Evolutionary conservation across 805 yeast genomes (phyloP), one percentile per base, ranked within the genome.

Genomic region (Grigorovia yakushimaensis): DNA sequence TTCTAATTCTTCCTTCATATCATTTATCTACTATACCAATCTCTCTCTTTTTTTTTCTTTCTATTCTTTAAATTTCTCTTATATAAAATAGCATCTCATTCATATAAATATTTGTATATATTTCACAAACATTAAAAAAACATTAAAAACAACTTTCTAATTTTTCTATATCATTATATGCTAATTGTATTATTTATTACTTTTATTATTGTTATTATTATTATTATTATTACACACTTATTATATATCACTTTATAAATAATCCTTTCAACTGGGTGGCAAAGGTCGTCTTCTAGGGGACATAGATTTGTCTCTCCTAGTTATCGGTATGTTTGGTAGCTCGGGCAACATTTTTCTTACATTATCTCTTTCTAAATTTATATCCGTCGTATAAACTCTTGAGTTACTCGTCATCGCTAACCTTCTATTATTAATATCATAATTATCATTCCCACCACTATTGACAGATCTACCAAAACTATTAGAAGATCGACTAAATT

Each of bases 231-330:
- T 39, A 38, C 39, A 21, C 41, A 39, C 18, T 23, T 13, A 7
- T 15, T 21, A 15, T 9, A 33, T 23, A 21, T 39, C 8, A n/a
- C 4, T n/a, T 15, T 18, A 39, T 23, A 15, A 15, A 39, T 18
- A 21, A 3, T 10, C 20, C 20, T 19, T 19, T 27, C 11, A 18
- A 39, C 13, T 21, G 2, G 62, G 62, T 18, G 64, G 64, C 39
- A 56, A 53, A 41, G 55, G 49, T 39, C 61, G 48, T 11, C 58
- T 51, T 20, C 50, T 47, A 13, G 62, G 60, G 4, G 60, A 48
- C 10, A 22, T 15, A 0, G 54, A 33, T 33, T 33, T 18, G 13
- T 17, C 3, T 15, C 27, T 39, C n/a, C n/a, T n/a, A n/a, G n/a
- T n/a, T n/a, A n/a, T n/a, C 17, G 41, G 18, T 15, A 21, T 39